Evolutionary conservation across 768 basidiomycete species (phyloP).

Genomic region (Panus rudis): DNA sequence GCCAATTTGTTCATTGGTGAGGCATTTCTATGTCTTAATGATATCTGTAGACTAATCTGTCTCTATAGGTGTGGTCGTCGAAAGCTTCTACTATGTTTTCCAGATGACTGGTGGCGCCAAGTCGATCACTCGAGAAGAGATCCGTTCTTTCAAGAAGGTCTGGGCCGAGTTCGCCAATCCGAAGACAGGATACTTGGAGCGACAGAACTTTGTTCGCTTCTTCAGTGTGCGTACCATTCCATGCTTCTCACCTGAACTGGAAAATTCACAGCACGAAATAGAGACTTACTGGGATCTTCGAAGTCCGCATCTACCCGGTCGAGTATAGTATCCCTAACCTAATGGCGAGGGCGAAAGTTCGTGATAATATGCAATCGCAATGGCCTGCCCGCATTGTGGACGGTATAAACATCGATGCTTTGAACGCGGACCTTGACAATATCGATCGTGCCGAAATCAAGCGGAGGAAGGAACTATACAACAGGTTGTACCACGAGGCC

Average conservation of each 20-base stretch:
- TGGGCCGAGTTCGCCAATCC: slow-evolving; percentile 84
- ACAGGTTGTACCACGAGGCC: slow-evolving; percentile 83
- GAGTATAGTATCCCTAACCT: slow-evolving; percentile 62
- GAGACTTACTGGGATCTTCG: slow-evolving; percentile 83
- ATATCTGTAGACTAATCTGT: background rate
- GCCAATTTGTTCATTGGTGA: slow-evolving; percentile 91
- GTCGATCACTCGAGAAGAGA: slow-evolving; percentile 81
- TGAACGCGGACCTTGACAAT: slow-evolving; percentile 48
- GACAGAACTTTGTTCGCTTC: slow-evolving; percentile 66
- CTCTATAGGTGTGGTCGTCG: slow-evolving; percentile 73
- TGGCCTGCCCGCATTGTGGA: slow-evolving; percentile 30
- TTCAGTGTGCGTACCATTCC: slow-evolving; percentile 59
- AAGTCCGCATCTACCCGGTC: slow-evolving; percentile 75
- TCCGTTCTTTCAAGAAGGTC: slow-evolving; percentile 90
- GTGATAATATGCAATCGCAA: slow-evolving; percentile 27
- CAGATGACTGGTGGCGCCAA: slow-evolving; percentile 78
- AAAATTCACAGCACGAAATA: slow-evolving; percentile 23
- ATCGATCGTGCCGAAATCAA: slow-evolving; percentile 63
- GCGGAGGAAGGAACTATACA: slow-evolving; percentile 62
- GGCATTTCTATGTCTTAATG: slow-evolving; percentile 5
- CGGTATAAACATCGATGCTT: slow-evolving; percentile 57
- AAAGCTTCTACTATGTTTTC: slow-evolving; percentile 94
- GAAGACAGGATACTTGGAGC: slow-evolving; percentile 72
- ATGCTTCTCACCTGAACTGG: background rate
- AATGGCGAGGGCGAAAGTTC: slow-evolving; percentile 39